Evolutionary conservation across 768 basidiomycete genomes (phyloP), one percentile per base, ranked within the genome.

Genomic region (Hygrophorus pudorinus): DNA sequence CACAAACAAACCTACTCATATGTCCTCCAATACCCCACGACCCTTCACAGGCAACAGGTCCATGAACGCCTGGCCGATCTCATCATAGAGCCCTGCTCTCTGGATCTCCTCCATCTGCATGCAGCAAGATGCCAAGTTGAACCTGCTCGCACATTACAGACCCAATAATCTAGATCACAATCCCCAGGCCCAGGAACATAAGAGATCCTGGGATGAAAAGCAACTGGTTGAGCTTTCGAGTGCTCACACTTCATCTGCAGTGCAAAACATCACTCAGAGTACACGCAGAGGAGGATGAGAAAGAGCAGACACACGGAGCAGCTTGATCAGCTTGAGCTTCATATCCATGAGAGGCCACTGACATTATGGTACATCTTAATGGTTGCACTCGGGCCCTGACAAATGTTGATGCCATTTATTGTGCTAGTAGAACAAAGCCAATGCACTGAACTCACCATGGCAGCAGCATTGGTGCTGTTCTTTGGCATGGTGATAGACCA

Each of bases 321-420:
- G 96, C 66, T 99, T 94, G 52, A 99, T 98, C 40, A 99, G 74
- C 69, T 98, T 98, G 55, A 99, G 75, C 64, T 91, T 96, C 96
- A 98, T 99, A 65, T 98, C 85, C 59, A 85, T 86, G 48, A 97
- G 72, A 99, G 69, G 2, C 94, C 94, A 21, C 96, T 96, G 52
- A 98, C 96, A 53, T 99, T 99, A 63, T 98, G 96, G 61, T 99
- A 94, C 2, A 96, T 98, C 73, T 99, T 99, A 72, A 99, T 99
- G 8, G 94, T 98, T 31, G 96, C 96, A 51, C 86, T 90, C 0
- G 96, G 96, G 2, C 96, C 96, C 66, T 97, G n/a, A n/a, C n/a
- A n/a, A n/a, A n/a, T n/a, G n/a, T n/a, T n/a, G n/a, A n/a, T n/a
- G n/a, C n/a, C n/a, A n/a, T n/a, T n/a, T n/a, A n/a, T n/a, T n/a